Conservation (phyloP, 805 yeast genomes). For the Candida dajiaensis region DNA sequence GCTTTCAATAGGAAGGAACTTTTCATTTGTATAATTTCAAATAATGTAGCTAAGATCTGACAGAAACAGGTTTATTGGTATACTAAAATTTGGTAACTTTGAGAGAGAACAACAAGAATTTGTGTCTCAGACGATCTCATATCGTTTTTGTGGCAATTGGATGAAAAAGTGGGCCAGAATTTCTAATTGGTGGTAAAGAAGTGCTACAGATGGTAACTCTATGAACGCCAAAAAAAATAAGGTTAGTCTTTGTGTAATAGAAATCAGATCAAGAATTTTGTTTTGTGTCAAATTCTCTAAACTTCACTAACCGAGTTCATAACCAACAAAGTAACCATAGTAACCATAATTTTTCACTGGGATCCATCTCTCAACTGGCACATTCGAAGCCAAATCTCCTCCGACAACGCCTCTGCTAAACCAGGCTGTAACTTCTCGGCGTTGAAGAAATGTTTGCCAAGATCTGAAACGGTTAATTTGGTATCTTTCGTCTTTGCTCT, state of each 20-base stretch:
- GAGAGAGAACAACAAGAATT: not conserved
- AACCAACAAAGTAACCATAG: not conserved
- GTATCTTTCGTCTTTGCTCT: constrained; percentile 51
- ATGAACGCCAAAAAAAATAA: not conserved
- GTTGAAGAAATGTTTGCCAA: constrained; percentile 35
- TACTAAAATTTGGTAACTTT: not conserved
- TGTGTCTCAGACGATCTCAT: not conserved
- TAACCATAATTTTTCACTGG: not conserved
- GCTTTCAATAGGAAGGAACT: not conserved
- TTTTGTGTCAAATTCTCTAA: not conserved
- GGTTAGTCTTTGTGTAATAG: not conserved
- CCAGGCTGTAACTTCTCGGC: constrained; percentile 57
- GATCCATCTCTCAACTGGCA: constrained; percentile 7
- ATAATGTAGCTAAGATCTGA: not conserved
- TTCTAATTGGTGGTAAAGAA: too few species aligned
- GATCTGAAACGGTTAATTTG: constrained; percentile 35
- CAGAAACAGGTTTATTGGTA: not conserved
- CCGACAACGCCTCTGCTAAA: constrained; percentile 56
- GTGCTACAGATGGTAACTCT: not conserved
- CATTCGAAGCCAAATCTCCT: constrained; percentile 47
- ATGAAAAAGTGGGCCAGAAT: too few species aligned
- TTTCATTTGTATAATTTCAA: not conserved
- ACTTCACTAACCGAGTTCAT: not conserved
- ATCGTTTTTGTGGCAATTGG: not conserved
- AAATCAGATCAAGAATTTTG: too few species aligned